These are phyloP conservation scores for Vitellaria paradoxa DNA, from an alignment of 179 eudicot species.

Conservation along the genomic window DNA sequence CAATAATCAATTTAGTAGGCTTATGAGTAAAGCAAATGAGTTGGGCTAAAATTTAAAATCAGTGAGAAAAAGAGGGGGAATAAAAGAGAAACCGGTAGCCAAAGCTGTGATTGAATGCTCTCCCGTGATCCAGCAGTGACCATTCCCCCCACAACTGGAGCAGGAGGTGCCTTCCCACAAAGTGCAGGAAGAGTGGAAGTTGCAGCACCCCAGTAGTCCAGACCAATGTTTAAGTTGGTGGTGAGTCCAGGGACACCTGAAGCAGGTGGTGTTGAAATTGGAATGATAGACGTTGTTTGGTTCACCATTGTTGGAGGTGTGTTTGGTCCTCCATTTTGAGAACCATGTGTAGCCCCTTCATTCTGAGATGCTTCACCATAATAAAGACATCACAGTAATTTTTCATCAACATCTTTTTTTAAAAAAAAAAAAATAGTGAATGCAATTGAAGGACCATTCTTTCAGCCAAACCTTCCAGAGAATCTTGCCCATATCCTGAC, in stretches of 20 bases:
- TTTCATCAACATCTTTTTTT: background rate
- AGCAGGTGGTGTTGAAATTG: conserved; percentile 37
- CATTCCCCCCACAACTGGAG: conserved; percentile 62
- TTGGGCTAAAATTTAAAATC: background rate
- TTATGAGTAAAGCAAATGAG: background rate
- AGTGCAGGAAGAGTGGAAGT: conserved; percentile 57
- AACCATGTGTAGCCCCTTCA: conserved; percentile 48
- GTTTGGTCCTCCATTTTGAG: conserved; percentile 64
- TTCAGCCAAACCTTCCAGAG: conserved; percentile 46
- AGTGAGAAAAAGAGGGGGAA: background rate
- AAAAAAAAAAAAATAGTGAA: background rate
- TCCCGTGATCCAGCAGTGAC: conserved; percentile 73
- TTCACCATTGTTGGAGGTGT: conserved; percentile 52
- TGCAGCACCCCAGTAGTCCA: conserved; percentile 89
- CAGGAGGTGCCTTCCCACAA: conserved; percentile 60
- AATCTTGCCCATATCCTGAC: conserved; percentile 61
- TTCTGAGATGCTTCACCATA: conserved; percentile 70
- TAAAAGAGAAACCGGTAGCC: conserved; percentile 54
- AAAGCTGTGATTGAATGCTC: conserved; percentile 62
- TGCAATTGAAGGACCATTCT: conserved; percentile 11
- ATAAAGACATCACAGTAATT: conserved; percentile 9
- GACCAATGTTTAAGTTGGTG: conserved; percentile 88
- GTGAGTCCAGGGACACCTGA: conserved; percentile 64
- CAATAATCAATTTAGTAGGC: background rate
- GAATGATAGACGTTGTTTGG: conserved; percentile 50